Evolutionary conservation across 768 basidiomycete species (phyloP).

Genomic region (Clitopilus passeckerianus): DNA sequence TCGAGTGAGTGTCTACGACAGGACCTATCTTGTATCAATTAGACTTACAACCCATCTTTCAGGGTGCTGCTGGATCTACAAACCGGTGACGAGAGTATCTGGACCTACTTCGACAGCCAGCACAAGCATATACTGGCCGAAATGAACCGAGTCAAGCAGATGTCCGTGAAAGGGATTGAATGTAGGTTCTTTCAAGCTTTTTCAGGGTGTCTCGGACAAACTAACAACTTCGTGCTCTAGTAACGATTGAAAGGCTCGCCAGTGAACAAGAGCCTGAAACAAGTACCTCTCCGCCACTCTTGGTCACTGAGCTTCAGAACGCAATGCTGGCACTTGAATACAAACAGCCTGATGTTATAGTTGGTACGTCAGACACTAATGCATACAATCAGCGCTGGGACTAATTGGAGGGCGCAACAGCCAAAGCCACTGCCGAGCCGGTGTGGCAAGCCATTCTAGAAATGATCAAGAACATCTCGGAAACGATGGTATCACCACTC

Average conservation of each 20-base stretch:
- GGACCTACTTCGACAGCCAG: constrained; percentile 94
- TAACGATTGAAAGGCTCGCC: constrained; percentile 35
- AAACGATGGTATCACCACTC: constrained; percentile 75
- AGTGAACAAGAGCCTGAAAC: constrained; percentile 26
- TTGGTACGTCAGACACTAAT: constrained; percentile 38
- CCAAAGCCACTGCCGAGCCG: constrained; percentile 64
- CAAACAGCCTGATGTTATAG: constrained; percentile 55
- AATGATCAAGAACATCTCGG: constrained; percentile 84
- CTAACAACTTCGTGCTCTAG: constrained; percentile 26
- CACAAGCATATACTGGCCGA: constrained; percentile 80
- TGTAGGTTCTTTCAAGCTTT: constrained; percentile 23
- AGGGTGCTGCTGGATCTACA: constrained; percentile 90
- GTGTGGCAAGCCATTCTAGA: constrained; percentile 78
- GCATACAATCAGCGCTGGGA: neutral
- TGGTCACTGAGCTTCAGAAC: constrained; percentile 54
- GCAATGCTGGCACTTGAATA: constrained; percentile 57
- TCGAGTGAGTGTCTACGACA: constrained; percentile 61
- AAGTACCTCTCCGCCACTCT: constrained; percentile 30
- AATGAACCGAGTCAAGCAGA: constrained; percentile 60
- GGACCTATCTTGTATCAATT: neutral
- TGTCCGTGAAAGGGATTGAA: constrained; percentile 51
- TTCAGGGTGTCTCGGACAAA: constrained; percentile 7
- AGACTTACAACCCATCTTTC: constrained; percentile 4
- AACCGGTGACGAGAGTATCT: constrained; percentile 83
- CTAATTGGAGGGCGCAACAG: constrained; percentile 32